Base-by-base conservation (phyloP, 2,329 filamentous ascomycete genomes). In the Trichoderma pleuroti region DNA sequence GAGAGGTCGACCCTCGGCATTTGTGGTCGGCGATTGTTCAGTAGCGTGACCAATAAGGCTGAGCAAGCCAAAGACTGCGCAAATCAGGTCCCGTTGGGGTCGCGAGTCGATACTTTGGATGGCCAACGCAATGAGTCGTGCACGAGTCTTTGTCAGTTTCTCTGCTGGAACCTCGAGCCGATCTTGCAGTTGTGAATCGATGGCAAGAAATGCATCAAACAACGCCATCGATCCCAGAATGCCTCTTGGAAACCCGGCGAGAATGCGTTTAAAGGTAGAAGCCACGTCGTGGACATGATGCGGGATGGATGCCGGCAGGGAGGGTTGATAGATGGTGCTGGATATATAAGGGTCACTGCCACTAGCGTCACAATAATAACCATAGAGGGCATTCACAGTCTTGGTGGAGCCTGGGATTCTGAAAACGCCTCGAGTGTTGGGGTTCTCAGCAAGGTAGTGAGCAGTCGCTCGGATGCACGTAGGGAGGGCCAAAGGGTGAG, bases 381-480 rank as follows among this genome's bases (percentile, higher is more conserved):
- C 86, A 76, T 90, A 91, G 8, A 92, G 80, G 18, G 84, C 82
- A 72, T 85, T 84, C n/a, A 90, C 84, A 4, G 85, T 80, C 63
- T 84, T 84, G 42, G 84, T 76, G 0, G 89, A 90, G 3, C 90
- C 90, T 0, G 89, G 84, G 54, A 91, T 85, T 9, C 89, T 85
- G 72, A 92, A 92, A 9, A 92, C 79, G 0, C 90, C 90, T 42
- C 85, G 83, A 2, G 86, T 86, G 9, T 82, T 80, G 0, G 82
- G 81, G 73, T 91, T 80, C 61, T 90, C 86, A 4, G 88, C 82
- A 11, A 92, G 83, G 76, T 88, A 85, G 73, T 91, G 87, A n/a
- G 87, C 88, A 10, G 87, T 89, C 11, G 90, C 90, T 57, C 90
- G 87, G 62, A 92, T 83, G 73, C 90, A 91, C 5, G 90, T 91